Evolutionary conservation across 2,329 filamentous ascomycete genomes (phyloP).

Genomic region (Colletotrichum australisinense): DNA sequence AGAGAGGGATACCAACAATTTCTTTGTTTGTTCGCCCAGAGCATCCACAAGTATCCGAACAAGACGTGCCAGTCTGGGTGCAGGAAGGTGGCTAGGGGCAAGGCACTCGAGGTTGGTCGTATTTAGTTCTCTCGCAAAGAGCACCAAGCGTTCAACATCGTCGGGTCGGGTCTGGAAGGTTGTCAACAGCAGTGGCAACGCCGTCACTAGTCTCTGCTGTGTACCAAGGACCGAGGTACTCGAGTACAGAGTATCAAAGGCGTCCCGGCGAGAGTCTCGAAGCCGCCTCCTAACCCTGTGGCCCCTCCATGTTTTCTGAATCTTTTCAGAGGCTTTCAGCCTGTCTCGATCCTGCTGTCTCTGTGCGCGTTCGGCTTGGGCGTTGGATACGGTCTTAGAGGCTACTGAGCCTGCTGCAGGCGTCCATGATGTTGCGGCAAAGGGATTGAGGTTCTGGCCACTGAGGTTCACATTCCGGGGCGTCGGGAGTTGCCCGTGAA

Average conservation of each 20-base stretch:
- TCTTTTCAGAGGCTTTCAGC: constrained; percentile 76
- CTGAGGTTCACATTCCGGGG: constrained; percentile 93
- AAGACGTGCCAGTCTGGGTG: constrained; percentile 48
- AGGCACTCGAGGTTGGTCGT: constrained; percentile 49
- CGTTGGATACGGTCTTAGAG: constrained; percentile 83
- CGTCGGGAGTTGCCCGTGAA: constrained; percentile 91
- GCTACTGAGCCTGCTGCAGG: constrained; percentile 70
- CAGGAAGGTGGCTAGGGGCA: constrained; percentile 43
- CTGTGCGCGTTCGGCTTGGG: constrained; percentile 85
- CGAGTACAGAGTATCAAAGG: constrained; percentile 72
- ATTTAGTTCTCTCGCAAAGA: constrained; percentile 57
- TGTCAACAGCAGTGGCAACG: constrained; percentile 60
- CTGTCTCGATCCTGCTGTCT: constrained; percentile 85
- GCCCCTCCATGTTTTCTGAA: constrained; percentile 88
- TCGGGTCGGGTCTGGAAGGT: constrained; percentile 57
- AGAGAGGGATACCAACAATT: background rate
- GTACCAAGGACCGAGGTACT: constrained; percentile 46
- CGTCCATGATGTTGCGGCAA: constrained; percentile 72
- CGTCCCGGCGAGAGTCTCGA: constrained; percentile 65
- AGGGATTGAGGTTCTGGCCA: constrained; percentile 84
- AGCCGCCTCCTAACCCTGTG: constrained; percentile 71
- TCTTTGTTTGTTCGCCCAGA: constrained; percentile 39
- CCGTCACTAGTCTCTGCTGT: constrained; percentile 50
- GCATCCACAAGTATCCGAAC: constrained; percentile 49
- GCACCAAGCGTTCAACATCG: constrained; percentile 61